phyloP scores from a whole-genome alignment of 495 filamentous ascomycete genomes.

The Aspergillus sparsus region DNA sequence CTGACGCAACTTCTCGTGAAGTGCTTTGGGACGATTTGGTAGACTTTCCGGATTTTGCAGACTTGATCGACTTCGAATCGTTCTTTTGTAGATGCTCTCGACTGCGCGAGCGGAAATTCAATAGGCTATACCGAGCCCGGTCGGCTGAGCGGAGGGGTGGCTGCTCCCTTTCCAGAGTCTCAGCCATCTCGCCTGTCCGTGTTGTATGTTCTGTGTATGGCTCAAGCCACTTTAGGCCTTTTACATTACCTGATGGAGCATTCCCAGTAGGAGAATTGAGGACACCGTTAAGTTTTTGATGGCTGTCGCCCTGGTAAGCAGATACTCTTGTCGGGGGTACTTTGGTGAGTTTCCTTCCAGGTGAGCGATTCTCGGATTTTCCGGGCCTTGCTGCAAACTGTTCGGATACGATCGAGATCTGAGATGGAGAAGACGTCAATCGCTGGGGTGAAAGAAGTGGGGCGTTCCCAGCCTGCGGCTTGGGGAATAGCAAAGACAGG shows the following conservation, averaged over 20 bases:
- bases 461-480: slow-evolving; percentile 35
- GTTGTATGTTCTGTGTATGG: slow-evolving; percentile 38
- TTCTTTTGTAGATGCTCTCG: slow-evolving; percentile 30
- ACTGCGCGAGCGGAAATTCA: slow-evolving; percentile 22
- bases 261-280: slow-evolving; percentile 17
- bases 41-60: slow-evolving; percentile 12
- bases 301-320: not conserved
- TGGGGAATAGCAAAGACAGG: slow-evolving; percentile 50
- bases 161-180: slow-evolving; percentile 36
- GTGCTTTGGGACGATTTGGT: slow-evolving; percentile 17
- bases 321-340: slow-evolving; percentile 24
- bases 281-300: slow-evolving; percentile 7
- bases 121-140: slow-evolving; percentile 9
- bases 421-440: slow-evolving; percentile 46
- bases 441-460: slow-evolving; percentile 49
- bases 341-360: slow-evolving; percentile 32
- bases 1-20: slow-evolving; percentile 22
- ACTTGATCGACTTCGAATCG: slow-evolving; percentile 23
- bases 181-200: slow-evolving; percentile 42
- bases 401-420: slow-evolving; percentile 41
- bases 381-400: slow-evolving; percentile 23
- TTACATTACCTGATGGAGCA: slow-evolving; percentile 24
- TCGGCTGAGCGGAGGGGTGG: slow-evolving; percentile 15
- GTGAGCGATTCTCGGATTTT: slow-evolving; percentile 19
- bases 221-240: slow-evolving; percentile 31